Percentiles rank a stretch among this genome's conserved stretches.
Conservation (phyloP, 1,284 basidiomycete species). For the Sanghuangporus sanghuang region DNA sequence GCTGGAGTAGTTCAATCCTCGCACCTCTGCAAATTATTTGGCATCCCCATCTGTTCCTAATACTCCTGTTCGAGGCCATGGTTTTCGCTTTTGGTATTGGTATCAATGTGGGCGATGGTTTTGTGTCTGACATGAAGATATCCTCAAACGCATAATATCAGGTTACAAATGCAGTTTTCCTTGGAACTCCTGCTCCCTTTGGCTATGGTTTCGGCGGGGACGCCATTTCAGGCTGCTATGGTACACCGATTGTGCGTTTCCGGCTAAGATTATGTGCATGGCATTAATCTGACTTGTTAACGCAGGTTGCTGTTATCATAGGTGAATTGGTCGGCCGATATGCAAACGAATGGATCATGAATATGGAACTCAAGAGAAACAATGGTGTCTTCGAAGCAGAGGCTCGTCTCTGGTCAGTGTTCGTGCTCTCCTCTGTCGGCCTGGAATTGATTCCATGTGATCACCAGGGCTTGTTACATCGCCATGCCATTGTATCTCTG, state of each 20-base stretch:
- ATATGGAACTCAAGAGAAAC: conserved; percentile 49
- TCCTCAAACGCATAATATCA: conserved; percentile 22
- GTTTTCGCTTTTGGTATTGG: conserved; percentile 69
- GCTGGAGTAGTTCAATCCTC: conserved; percentile 44
- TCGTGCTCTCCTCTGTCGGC: not conserved
- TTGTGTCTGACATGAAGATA: not conserved
- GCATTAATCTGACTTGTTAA: not conserved
- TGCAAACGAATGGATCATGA: conserved; percentile 64
- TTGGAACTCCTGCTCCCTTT: conserved; percentile 49
- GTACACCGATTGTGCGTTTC: conserved; percentile 53
- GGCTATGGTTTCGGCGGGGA: conserved; percentile 55
- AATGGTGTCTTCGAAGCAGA: conserved; percentile 70
- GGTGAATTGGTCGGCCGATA: conserved; percentile 66
- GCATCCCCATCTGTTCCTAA: conserved; percentile 55
- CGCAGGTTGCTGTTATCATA: conserved; percentile 54
- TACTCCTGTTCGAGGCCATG: conserved; percentile 55
- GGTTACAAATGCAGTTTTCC: conserved; percentile 68
- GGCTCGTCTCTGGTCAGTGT: conserved; percentile 54
- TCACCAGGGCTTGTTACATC: conserved; percentile 54
- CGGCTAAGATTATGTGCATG: not conserved
- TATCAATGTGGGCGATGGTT: conserved; percentile 49
- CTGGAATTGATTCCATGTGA: not conserved
- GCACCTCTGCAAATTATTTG: conserved; percentile 53
- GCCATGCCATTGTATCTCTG: conserved; percentile 58
- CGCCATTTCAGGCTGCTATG: conserved; percentile 53